A percentile compares a stretch with the other conserved stretches of the same genome.
Conservation (phyloP, 257 asterid species). For the Fraxinus excelsior region DNA sequence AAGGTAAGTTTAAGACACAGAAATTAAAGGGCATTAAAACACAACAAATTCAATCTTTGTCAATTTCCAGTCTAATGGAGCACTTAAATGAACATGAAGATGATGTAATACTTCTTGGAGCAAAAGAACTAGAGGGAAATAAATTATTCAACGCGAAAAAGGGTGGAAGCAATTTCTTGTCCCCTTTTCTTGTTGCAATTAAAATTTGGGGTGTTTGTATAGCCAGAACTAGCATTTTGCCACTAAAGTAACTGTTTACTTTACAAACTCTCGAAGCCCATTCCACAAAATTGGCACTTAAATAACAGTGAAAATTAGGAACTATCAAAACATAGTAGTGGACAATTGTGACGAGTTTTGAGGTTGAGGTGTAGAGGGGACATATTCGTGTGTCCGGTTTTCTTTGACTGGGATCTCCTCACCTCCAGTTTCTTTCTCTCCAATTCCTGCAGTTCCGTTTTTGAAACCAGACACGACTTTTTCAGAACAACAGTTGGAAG, state of each 20-base stretch:
- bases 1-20: neutral
- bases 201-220: conserved; percentile 42
- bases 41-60: neutral
- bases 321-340: neutral
- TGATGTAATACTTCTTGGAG: conserved; percentile 20
- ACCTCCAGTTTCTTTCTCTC: neutral
- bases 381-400: neutral
- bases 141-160: conserved; percentile 20
- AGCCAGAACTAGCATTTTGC: conserved; percentile 54
- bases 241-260: conserved; percentile 4
- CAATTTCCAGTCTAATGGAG: neutral
- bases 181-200: conserved; percentile 26
- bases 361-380: neutral
- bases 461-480: neutral
- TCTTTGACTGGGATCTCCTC: neutral
- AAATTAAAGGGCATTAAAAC: neutral
- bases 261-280: conserved; percentile 21
- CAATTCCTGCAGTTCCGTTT: neutral
- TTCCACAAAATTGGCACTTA: conserved; percentile 6
- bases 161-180: conserved; percentile 15
- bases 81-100: conserved; percentile 25
- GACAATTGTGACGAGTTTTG: neutral
- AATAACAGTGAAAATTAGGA: neutral
- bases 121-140: conserved; percentile 18
- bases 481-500: neutral